phyloP scores from a whole-genome alignment of 164 flowering plant species.

The Annona squamosa region DNA sequence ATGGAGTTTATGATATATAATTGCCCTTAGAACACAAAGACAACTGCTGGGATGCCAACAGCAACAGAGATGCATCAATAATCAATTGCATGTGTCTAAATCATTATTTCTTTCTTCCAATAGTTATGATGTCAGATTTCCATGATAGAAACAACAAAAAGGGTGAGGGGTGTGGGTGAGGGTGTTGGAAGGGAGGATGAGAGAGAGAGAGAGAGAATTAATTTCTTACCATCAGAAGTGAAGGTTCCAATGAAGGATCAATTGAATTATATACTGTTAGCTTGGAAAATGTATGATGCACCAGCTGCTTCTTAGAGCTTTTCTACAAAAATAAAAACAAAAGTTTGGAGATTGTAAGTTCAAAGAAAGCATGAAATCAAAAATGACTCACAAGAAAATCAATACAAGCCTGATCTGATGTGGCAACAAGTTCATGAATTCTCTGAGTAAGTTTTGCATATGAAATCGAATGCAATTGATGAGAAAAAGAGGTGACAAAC shows the following conservation, averaged over 20 bases:
- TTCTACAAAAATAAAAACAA: slow-evolving; percentile 39
- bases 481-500: not conserved
- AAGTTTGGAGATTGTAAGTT: not conserved
- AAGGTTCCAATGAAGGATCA: slow-evolving; percentile 96
- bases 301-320: slow-evolving; percentile 84
- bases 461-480: slow-evolving; percentile 67
- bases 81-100: not conserved
- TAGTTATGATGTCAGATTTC: not conserved
- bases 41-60: not conserved
- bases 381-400: not conserved
- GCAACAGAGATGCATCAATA: not conserved
- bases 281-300: slow-evolving; percentile 89
- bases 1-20: not conserved
- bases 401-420: slow-evolving; percentile 77
- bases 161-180: no score
- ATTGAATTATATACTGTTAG: slow-evolving; percentile 98
- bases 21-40: not conserved
- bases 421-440: slow-evolving; percentile 92
- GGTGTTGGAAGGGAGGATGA: no score
- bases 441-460: slow-evolving; percentile 94
- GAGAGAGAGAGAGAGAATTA: not conserved
- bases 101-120: not conserved
- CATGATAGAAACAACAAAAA: not conserved
- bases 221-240: slow-evolving; percentile 83
- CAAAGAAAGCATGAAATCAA: not conserved